These are phyloP conservation scores for Poterioochromonas sp. DNA, from an alignment of 352 stramenopile genomes.

Conservation along the genomic window DNA sequence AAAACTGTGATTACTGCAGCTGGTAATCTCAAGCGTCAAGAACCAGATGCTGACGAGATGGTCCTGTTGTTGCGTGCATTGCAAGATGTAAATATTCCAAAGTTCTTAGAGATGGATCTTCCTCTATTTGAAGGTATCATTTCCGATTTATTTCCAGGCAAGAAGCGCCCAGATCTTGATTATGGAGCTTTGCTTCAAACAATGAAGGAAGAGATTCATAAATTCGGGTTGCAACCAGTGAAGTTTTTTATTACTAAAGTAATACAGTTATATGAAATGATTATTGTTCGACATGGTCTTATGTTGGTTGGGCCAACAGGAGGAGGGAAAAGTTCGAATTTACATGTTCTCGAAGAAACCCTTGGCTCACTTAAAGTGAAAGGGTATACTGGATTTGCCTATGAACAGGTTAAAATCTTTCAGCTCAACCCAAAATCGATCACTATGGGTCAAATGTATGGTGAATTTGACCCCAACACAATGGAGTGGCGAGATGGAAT, in stretches of 20 bases:
- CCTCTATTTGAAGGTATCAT: constrained; percentile 80
- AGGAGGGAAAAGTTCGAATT: constrained; percentile 74
- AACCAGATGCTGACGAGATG: constrained; percentile 60
- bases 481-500: constrained; percentile 87
- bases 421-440: constrained; percentile 86
- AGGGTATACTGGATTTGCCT: constrained; percentile 61
- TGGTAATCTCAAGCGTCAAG: constrained; percentile 42
- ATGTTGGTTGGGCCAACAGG: constrained; percentile 83
- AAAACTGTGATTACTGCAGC: constrained; percentile 73
- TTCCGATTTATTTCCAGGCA: constrained; percentile 72
- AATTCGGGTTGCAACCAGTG: constrained; percentile 41
- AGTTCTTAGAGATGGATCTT: constrained; percentile 75
- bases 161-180: constrained; percentile 60
- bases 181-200: constrained; percentile 64
- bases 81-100: constrained; percentile 76
- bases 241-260: constrained; percentile 51
- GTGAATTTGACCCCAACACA: constrained; percentile 79
- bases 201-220: constrained; percentile 49
- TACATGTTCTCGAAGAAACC: constrained; percentile 65
- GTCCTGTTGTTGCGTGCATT: constrained; percentile 73
- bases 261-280: constrained; percentile 86
- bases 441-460: constrained; percentile 85
- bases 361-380: constrained; percentile 66
- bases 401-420: constrained; percentile 73
- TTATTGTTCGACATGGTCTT: constrained; percentile 78